A percentile compares a stretch with the other conserved stretches of the same genome.
Conservation (phyloP, 768 basidiomycete species). For the Termitomyces sp. region DNA sequence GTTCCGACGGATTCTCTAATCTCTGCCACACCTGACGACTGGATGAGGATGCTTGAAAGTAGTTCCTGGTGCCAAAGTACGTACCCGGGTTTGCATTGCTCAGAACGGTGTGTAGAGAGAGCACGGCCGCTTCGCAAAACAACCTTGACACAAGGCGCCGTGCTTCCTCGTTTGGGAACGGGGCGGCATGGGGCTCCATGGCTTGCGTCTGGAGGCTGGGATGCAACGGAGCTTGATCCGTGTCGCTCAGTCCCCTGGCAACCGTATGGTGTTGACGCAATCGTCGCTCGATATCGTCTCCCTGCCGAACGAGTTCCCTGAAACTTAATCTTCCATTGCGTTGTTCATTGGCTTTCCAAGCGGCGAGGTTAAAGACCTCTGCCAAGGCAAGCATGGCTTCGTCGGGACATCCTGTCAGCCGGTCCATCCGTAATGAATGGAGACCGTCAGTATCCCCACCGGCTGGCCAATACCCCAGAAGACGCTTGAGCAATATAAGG, state of each 20-base stretch:
- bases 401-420: conserved; percentile 75
- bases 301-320: conserved; percentile 73
- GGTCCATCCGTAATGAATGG: conserved; percentile 59
- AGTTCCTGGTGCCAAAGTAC: conserved; percentile 20
- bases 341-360: conserved; percentile 70
- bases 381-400: conserved; percentile 75
- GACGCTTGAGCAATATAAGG: conserved; percentile 60
- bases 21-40: conserved; percentile 62
- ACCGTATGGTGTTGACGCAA: conserved; percentile 46
- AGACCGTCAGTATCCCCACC: conserved; percentile 32
- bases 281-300: conserved; percentile 66
- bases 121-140: conserved; percentile 62
- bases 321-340: conserved; percentile 67
- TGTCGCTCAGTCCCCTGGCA: conserved; percentile 30
- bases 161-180: conserved; percentile 41
- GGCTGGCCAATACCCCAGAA: conserved; percentile 55
- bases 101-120: conserved; percentile 71
- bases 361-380: conserved; percentile 68
- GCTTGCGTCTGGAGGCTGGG: conserved; percentile 36
- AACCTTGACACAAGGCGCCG: conserved; percentile 50
- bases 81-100: conserved; percentile 70
- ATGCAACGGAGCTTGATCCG: conserved; percentile 35
- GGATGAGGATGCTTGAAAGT: conserved; percentile 2
- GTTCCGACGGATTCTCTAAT: conserved; percentile 56
- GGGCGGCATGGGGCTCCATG: conserved; percentile 29